A percentile compares a stretch with the other conserved stretches of the same genome.
Conservation (phyloP, 2,329 filamentous ascomycete genomes). For the Fusarium acutatum region DNA sequence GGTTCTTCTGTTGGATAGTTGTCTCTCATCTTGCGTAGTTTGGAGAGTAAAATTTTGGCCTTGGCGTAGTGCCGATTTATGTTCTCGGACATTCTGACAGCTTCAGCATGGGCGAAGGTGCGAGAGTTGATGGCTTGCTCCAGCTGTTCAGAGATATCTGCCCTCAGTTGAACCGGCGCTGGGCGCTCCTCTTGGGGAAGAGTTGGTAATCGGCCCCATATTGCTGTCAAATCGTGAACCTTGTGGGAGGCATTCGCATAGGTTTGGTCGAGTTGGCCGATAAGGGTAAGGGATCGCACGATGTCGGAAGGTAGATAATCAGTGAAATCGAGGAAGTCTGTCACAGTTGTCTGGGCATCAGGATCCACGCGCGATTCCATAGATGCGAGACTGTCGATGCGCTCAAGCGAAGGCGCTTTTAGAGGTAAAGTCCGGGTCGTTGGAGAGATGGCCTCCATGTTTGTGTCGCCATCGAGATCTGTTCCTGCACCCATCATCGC, state of each 20-base stretch:
- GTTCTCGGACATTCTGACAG: slow-evolving; percentile 69
- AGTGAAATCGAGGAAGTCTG: slow-evolving; percentile 74
- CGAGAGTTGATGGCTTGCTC: slow-evolving; percentile 64
- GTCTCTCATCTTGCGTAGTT: slow-evolving; percentile 67
- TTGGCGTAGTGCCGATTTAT: slow-evolving; percentile 69
- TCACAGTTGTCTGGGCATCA: slow-evolving; percentile 74
- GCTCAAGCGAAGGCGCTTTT: slow-evolving; percentile 39
- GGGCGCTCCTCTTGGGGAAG: slow-evolving; percentile 58
- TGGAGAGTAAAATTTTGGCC: slow-evolving; percentile 65
- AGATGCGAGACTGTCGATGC: slow-evolving; percentile 48
- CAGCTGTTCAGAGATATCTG: slow-evolving; percentile 67
- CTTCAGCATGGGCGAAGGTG: slow-evolving; percentile 68
- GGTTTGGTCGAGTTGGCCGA: slow-evolving; percentile 68
- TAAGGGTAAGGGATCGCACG: slow-evolving; percentile 70
- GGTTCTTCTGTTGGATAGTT: slow-evolving; percentile 66
- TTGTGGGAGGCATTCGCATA: slow-evolving; percentile 65
- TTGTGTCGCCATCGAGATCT: slow-evolving; percentile 30
- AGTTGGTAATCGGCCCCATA: slow-evolving; percentile 65
- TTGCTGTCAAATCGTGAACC: slow-evolving; percentile 64
- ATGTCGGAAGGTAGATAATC: slow-evolving; percentile 76
- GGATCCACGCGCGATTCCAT: slow-evolving; percentile 67
- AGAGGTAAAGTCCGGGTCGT: slow-evolving; percentile 39
- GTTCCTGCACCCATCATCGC: slow-evolving; percentile 41
- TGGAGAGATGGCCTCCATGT: slow-evolving; percentile 42
- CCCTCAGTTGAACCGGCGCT: slow-evolving; percentile 61